Base-by-base conservation (phyloP, 1,284 basidiomycete genomes). In the Malassezia psittaci region DNA sequence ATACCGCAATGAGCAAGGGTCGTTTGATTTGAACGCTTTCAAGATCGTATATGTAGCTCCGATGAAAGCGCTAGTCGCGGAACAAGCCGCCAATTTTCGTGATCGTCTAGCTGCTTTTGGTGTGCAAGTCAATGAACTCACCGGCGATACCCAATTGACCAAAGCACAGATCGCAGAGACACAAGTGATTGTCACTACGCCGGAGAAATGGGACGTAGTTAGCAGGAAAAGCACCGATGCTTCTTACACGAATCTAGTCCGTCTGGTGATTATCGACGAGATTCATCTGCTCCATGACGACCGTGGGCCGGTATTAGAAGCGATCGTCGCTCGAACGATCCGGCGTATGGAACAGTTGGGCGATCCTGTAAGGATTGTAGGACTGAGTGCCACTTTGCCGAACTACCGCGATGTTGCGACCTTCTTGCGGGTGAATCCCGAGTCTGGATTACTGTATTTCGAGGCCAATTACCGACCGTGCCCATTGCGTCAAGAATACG, bases 371-470 rank as follows among this genome's bases (percentile, higher is more conserved):
- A 86, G 93, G 38, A 82, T 98, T 2, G 87, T 98, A 40, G 94
- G 93, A 64, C 80, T 99, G 5, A 96, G 90, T 1, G 94, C 94
- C 0, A 99, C 94, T 0, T 78, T 99, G 37, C 94, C 94, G 38
- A 98, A 99, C 76, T 98, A 94, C 77, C 85, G 91, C 76, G 94
- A 98, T 65, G 93, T 98, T n/a, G 94, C 94, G 0, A 86, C 88
- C 2, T 96, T 99, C 83, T 83, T 99, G 32, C 87, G 91, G 6
- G 91, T 98, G 18, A 90, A 98, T 71, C 83, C 86, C 54, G 83
- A 83, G 51, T 89, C 88, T 73, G 93, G 94, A 0, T 79, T 99
- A 0, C 96, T 99, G 79, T 94, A 91, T 79, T 99, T 98, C 73
- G 93, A 98, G 43, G 46, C 68, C 84, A 89, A 0, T 83, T 89